Conservation (phyloP, 202 grass and related monocot genomes). For the Elaeis oleifera region DNA sequence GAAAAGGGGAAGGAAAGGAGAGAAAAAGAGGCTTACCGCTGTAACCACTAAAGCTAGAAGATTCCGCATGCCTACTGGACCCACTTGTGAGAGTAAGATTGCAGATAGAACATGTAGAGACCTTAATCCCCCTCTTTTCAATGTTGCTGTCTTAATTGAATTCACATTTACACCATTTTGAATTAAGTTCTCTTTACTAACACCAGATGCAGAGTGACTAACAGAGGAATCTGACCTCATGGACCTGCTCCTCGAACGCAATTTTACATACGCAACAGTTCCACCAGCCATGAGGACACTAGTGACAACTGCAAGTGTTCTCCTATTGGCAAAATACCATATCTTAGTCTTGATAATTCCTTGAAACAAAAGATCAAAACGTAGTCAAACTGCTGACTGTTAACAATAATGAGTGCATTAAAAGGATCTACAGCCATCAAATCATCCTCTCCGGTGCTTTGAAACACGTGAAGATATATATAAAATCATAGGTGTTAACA, state of each 20-base stretch:
- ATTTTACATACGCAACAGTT: conserved; percentile 61
- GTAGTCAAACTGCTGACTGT: too few relatives aligned
- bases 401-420: too few relatives aligned
- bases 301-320: conserved; percentile 56
- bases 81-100: conserved; percentile 80
- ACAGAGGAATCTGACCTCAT: not conserved
- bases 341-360: not conserved
- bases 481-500: too few relatives aligned
- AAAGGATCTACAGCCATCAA: too few relatives aligned
- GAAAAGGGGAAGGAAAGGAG: not conserved
- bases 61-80: conserved; percentile 50
- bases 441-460: too few relatives aligned
- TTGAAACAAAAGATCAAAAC: too few relatives aligned
- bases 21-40: conserved; percentile 38
- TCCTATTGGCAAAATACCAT: conserved; percentile 31
- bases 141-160: conserved; percentile 18
- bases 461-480: too few relatives aligned
- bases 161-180: conserved; percentile 29
- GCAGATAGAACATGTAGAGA: conserved; percentile 82
- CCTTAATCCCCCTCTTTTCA: conserved; percentile 40
- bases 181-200: conserved; percentile 20
- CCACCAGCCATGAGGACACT: conserved; percentile 74
- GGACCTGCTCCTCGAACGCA: conserved; percentile 23
- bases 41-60: conserved; percentile 57
- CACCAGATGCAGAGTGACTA: conserved; percentile 21